These are phyloP conservation scores for Raphanus raphanistrum DNA, from an alignment of 345 rosid species.

Conservation along the genomic window DNA sequence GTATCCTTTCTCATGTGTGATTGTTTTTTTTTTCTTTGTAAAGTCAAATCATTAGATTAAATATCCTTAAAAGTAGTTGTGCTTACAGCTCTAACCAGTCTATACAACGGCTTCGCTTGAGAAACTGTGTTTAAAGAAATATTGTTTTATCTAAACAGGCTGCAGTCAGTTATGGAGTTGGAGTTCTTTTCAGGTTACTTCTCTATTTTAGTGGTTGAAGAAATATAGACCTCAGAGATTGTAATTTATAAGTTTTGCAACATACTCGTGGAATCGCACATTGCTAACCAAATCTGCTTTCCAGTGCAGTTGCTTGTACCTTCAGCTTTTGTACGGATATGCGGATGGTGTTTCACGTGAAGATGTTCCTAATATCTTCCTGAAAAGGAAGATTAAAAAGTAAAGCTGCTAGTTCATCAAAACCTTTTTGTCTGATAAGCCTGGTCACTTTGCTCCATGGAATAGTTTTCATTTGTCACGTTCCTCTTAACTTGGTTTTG, in stretches of 20 bases:
- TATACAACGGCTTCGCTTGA: too few species aligned
- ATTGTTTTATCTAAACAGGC: constrained; percentile 50
- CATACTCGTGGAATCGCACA: neutral
- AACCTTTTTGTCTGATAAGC: too few species aligned
- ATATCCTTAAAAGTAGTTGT: neutral
- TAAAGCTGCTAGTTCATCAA: constrained; percentile 29
- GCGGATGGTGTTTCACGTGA: constrained; percentile 73
- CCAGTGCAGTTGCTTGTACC: constrained; percentile 87
- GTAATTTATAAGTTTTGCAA: neutral
- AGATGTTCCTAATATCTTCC: constrained; percentile 72
- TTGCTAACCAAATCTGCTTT: constrained; percentile 37
- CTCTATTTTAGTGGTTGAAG: neutral
- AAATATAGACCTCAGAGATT: neutral
- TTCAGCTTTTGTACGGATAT: constrained; percentile 75
- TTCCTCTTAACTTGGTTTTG: constrained; percentile 15
- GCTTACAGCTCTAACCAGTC: neutral
- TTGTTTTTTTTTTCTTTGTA: neutral
- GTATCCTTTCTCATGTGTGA: neutral
- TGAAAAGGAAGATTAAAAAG: constrained; percentile 69
- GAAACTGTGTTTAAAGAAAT: neutral
- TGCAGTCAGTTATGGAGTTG: constrained; percentile 79
- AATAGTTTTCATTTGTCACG: neutral
- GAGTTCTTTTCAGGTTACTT: constrained; percentile 81
- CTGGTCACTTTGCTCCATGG: neutral
- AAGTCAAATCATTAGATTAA: neutral